Evolutionary conservation across 2,329 filamentous ascomycete species (phyloP), one percentile per base, ranked within the genome.

Genomic region (Monilinia fructicola): DNA sequence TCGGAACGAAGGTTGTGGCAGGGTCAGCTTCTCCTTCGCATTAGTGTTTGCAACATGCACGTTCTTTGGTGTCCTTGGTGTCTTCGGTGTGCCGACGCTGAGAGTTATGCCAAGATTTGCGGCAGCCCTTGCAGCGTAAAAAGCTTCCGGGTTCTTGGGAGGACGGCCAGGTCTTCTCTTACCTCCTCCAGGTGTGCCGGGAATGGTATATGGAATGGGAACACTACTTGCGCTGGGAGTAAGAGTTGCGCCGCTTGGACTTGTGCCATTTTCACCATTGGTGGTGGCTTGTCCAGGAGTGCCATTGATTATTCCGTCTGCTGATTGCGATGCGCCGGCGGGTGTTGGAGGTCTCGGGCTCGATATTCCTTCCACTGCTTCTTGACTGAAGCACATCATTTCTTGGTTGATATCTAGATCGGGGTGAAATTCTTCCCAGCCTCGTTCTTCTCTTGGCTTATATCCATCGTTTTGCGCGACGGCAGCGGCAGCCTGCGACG

Each of bases 351-450:
- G 73, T 67, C 72, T 67, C 5, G 84, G 81, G 68, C 83, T 84
- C 31, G 82, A 80, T 52, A 87, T 82, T 26, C 92, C 92, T 76
- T 98, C 94, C 9, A 98, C 89, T 71, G 96, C 91, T 69, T 95
- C 89, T 2, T 93, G 88, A 59, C 85, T 87, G 75, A 93, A 93
- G 3, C 97, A 83, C 71, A 90, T 87, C 70, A 97, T 90, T 4
- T 85, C 86, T 16, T 85, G 85, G 66, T 97, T 92, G 59, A 97
- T 93, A 79, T 98, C 93, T 63, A 99, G 85, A 74, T 97, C 92
- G 0, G 92, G 93, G 78, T 99, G 95, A 71, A 98, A 98, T 77
- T 99, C 95, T 75, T 97, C 93, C 93, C 94, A 99, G 63, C 92
- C 92, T 69, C 94, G 88, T 80, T 99, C 95, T 79, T 99, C 95